phyloP scores from a whole-genome alignment of 1,139 yeast species.

The Wickerhamomyces sp. region DNA sequence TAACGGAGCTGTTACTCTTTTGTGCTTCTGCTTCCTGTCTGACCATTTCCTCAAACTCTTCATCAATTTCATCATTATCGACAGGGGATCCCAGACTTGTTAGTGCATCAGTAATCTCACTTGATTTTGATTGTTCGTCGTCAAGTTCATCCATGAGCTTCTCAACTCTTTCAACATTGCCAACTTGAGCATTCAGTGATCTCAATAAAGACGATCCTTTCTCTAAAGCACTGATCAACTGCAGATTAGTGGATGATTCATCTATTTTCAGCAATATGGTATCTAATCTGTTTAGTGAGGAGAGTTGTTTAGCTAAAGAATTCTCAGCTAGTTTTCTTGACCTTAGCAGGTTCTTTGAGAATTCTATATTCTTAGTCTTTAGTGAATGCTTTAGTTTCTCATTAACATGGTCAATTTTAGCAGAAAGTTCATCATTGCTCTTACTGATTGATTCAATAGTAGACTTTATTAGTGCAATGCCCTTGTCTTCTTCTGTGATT shows the following conservation, averaged over 20 bases:
- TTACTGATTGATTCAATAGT: slow-evolving; percentile 14
- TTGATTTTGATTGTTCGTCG: slow-evolving; percentile 34
- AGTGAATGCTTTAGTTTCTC: slow-evolving; percentile 15
- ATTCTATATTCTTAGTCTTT: slow-evolving; percentile 14
- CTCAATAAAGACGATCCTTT: slow-evolving; percentile 31
- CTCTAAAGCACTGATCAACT: slow-evolving; percentile 34
- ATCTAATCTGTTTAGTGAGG: slow-evolving; percentile 35
- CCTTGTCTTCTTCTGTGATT: slow-evolving; percentile 29
- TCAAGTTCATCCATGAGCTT: slow-evolving; percentile 38
- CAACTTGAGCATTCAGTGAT: slow-evolving; percentile 28
- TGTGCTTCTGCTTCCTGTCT: slow-evolving; percentile 16
- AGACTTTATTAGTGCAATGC: slow-evolving; percentile 27
- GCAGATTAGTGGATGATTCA: slow-evolving; percentile 41
- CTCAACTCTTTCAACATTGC: slow-evolving; percentile 35
- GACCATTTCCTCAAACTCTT: slow-evolving; percentile 28
- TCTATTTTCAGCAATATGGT: slow-evolving; percentile 41
- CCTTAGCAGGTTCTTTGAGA: slow-evolving; percentile 22
- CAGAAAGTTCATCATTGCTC: slow-evolving; percentile 15
- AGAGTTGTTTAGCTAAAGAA: slow-evolving; percentile 31
- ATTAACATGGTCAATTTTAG: slow-evolving; percentile 16
- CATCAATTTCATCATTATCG: slow-evolving; percentile 34
- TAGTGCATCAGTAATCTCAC: slow-evolving; percentile 36
- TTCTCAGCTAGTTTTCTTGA: slow-evolving; percentile 29
- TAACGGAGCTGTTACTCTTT: slow-evolving; percentile 6
- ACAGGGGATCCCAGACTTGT: slow-evolving; percentile 13